Percentiles rank a stretch among this genome's conserved stretches.
Conservation (phyloP, 345 rosid species). For the Litchi chinensis region DNA sequence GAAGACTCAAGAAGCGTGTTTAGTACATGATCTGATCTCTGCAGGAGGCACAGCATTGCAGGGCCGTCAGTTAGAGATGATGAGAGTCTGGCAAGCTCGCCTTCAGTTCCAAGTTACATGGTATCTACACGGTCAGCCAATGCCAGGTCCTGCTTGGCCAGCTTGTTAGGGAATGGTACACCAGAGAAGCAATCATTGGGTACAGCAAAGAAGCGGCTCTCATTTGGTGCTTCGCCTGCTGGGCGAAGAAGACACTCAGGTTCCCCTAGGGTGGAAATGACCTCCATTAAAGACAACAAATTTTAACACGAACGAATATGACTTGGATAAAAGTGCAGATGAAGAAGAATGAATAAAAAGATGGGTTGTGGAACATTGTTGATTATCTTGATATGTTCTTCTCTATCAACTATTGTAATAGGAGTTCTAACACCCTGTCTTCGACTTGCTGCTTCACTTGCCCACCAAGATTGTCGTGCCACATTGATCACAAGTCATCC, state of each 20-base stretch:
- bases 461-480: slow-evolving; percentile 29
- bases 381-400: background rate
- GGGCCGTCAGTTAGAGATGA: slow-evolving; percentile 67
- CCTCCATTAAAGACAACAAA: slow-evolving; percentile 28
- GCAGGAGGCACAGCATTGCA: slow-evolving; percentile 76
- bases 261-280: slow-evolving; percentile 55
- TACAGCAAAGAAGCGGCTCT: slow-evolving; percentile 61
- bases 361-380: slow-evolving; percentile 8
- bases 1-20: slow-evolving; percentile 64
- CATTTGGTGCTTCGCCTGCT: slow-evolving; percentile 61
- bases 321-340: background rate
- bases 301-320: background rate
- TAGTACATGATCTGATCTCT: slow-evolving; percentile 59
- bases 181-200: slow-evolving; percentile 33
- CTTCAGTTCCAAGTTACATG: slow-evolving; percentile 72
- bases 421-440: slow-evolving; percentile 40
- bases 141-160: slow-evolving; percentile 51
- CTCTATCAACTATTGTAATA: slow-evolving; percentile 14
- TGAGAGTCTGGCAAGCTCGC: slow-evolving; percentile 68
- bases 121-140: slow-evolving; percentile 65
- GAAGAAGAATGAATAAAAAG: slow-evolving; percentile 16
- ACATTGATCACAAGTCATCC: slow-evolving; percentile 47
- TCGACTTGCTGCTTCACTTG: slow-evolving; percentile 39
- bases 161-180: slow-evolving; percentile 38
- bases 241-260: slow-evolving; percentile 63